Base-by-base conservation (phyloP, 1,284 basidiomycete genomes). In the Neolentinus lepideus region DNA sequence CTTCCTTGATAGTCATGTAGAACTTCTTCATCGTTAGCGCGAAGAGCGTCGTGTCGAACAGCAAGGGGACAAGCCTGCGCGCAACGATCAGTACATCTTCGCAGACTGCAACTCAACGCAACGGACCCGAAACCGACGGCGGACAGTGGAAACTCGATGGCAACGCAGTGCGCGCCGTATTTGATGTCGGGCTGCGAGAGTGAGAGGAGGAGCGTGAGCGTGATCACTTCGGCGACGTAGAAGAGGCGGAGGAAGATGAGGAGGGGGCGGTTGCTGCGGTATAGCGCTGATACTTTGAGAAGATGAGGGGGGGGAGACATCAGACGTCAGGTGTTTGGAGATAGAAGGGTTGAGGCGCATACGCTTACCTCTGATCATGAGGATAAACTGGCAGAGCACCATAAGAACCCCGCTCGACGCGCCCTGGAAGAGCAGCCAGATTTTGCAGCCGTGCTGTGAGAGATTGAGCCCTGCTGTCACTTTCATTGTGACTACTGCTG, bases 351-450 rank as follows among this genome's bases (percentile, higher is more conserved):
- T 43, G 16, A 43, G 38, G 19, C 12, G 12, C 6, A 25, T 47
- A 29, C n/a, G 27, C 62, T 11, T 55, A 66, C 66, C 61, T 59
- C 66, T 59, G 19, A 65, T 43, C 26, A 65, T 57, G 21, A 67
- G 54, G n/a, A 67, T 59, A 10, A 58, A 27, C 51, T 67, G 64
- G n/a, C 64, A 57, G 10, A 56, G 59, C 50, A 64, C 56, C 57
- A 63, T 62, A 11, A 67, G 54, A 10, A 62, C 26, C 51, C 60
- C 55, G 48, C 61, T 60, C 9, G 64, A 53, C 10, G 59, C 33
- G 2, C 60, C 65, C 50, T 67, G 65, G 53, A 66, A 63, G 4
- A 56, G 36, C 9, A 50, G 21, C 38, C 38, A 43, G 27, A 50
- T 25, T 26, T 50, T 4, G 46, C 51, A 50, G 51, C 38, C 38